These are phyloP conservation scores for Pleurotus djamor DNA, from an alignment of 768 basidiomycete species.

Conservation along the genomic window DNA sequence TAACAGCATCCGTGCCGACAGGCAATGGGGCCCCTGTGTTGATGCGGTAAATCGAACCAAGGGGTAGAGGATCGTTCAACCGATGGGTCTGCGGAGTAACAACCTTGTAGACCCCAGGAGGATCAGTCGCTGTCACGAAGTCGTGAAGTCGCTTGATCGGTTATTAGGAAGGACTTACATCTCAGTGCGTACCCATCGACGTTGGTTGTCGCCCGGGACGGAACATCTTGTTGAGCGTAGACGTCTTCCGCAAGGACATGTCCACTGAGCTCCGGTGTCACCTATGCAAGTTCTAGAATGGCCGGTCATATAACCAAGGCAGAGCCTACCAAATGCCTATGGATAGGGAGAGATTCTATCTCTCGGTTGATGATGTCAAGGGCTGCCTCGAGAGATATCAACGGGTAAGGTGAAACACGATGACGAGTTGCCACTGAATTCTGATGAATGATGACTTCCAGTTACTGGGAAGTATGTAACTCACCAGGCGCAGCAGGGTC, in stretches of 20 bases:
- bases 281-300: slow-evolving; percentile 33
- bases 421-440: slow-evolving; percentile 68
- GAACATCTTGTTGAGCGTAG: slow-evolving; percentile 61
- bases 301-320: background rate
- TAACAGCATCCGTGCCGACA: slow-evolving; percentile 68
- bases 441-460: background rate
- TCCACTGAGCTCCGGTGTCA: slow-evolving; percentile 57
- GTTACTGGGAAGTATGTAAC: slow-evolving; percentile 13
- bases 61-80: slow-evolving; percentile 44
- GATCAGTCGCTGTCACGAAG: slow-evolving; percentile 49
- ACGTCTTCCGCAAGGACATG: slow-evolving; percentile 78
- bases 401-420: slow-evolving; percentile 74
- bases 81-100: slow-evolving; percentile 54
- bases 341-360: slow-evolving; percentile 35
- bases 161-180: slow-evolving; percentile 37
- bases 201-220: slow-evolving; percentile 66
- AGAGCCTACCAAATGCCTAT: slow-evolving; percentile 40
- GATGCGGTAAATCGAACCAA: slow-evolving; percentile 64
- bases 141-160: background rate
- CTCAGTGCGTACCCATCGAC: slow-evolving; percentile 88
- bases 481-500: slow-evolving; percentile 69
- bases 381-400: slow-evolving; percentile 67
- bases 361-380: slow-evolving; percentile 52
- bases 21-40: slow-evolving; percentile 88
- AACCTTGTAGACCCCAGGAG: slow-evolving; percentile 66